Conservation (phyloP, 805 yeast genomes). For the Peterozyma xylosa region DNA sequence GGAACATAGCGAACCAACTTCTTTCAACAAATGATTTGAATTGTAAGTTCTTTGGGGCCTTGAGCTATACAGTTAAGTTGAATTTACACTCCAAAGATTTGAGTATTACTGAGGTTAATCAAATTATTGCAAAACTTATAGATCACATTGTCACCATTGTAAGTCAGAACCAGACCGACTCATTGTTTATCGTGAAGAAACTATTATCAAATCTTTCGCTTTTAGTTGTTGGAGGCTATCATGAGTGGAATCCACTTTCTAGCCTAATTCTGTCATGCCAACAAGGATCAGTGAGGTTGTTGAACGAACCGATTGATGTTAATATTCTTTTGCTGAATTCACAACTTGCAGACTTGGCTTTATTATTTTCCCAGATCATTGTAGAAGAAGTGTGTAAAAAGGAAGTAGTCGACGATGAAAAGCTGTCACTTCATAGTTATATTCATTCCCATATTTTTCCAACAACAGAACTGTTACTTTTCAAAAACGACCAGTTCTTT, state of each 20-base stretch:
- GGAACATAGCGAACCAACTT: slow-evolving; percentile 47
- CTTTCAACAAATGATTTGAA: slow-evolving; percentile 32
- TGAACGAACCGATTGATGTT: not conserved
- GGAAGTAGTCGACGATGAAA: slow-evolving; percentile 18
- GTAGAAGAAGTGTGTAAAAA: slow-evolving; percentile 43
- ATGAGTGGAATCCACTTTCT: slow-evolving; percentile 32
- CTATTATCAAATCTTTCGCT: slow-evolving; percentile 47
- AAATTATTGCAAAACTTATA: slow-evolving; percentile 5
- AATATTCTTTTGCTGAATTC: slow-evolving; percentile 1
- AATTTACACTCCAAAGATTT: slow-evolving; percentile 18
- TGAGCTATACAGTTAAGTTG: slow-evolving; percentile 63
- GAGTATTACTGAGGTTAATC: not conserved
- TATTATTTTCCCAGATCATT: slow-evolving; percentile 35
- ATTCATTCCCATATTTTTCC: slow-evolving; percentile 29
- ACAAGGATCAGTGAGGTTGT: not conserved
- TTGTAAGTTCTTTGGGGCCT: slow-evolving; percentile 73
- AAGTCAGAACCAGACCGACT: slow-evolving; percentile 11
- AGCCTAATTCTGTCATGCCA: slow-evolving; percentile 14
- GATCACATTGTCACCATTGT: slow-evolving; percentile 9
- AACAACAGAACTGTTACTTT: slow-evolving; percentile 16
- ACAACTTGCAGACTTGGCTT: slow-evolving; percentile 9
- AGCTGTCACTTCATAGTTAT: slow-evolving; percentile 25
- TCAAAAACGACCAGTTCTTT: slow-evolving; percentile 1
- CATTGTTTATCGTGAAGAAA: slow-evolving; percentile 45
- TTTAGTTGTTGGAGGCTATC: slow-evolving; percentile 31